These are phyloP conservation scores for Phellopilus nigrolimitatus DNA, from an alignment of 1,284 basidiomycete species.

Conservation along the genomic window DNA sequence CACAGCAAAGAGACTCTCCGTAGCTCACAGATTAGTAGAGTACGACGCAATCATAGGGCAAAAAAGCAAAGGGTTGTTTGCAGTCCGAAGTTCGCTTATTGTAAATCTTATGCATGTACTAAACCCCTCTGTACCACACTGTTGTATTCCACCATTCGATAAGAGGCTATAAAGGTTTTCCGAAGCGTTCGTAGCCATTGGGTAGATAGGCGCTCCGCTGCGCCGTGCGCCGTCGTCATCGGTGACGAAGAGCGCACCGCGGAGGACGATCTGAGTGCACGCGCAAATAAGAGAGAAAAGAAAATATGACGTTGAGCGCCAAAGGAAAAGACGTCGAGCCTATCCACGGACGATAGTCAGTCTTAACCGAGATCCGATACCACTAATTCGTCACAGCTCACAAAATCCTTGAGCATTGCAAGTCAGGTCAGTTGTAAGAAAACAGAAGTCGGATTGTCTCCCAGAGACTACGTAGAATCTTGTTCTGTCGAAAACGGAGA, in stretches of 20 bases:
- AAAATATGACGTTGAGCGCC: constrained; percentile 10
- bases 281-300: constrained; percentile 10
- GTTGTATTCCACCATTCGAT: constrained; percentile 1
- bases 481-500: not conserved
- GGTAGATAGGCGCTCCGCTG: not conserved
- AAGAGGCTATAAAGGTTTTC: not conserved
- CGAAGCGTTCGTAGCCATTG: not conserved
- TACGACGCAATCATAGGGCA: constrained; percentile 8
- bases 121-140: constrained; percentile 6
- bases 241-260: constrained; percentile 4
- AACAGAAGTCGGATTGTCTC: not conserved
- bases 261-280: constrained; percentile 12
- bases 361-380: not conserved
- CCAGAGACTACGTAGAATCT: not conserved
- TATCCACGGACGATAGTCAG: not conserved
- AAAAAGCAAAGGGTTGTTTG: not conserved
- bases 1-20: not conserved
- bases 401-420: constrained; percentile 16
- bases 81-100: not conserved
- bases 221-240: constrained; percentile 6
- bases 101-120: not conserved
- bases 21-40: constrained; percentile 7
- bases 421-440: not conserved
- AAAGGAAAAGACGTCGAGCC: constrained; percentile 12
- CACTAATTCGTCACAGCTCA: not conserved